A percentile compares a stretch with the other conserved stretches of the same genome.
These are phyloP conservation scores for Lactarius psammicola DNA, from an alignment of 768 basidiomycete genomes.

Conservation along the genomic window DNA sequence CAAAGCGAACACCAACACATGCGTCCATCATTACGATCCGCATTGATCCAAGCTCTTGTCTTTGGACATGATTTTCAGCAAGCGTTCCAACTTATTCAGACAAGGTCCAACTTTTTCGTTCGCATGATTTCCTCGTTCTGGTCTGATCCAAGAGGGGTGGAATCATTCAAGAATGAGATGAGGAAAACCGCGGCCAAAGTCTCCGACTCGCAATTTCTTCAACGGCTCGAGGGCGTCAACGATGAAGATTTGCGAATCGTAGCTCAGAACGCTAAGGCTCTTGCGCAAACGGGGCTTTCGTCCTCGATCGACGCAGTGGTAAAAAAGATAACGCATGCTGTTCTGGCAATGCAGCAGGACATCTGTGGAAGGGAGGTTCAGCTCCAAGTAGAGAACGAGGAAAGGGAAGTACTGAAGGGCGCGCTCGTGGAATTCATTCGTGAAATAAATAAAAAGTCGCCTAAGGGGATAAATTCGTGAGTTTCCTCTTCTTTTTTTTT, in stretches of 20 bases:
- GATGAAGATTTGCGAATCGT: constrained; percentile 3
- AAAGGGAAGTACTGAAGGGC: background rate
- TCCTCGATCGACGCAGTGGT: constrained; percentile 8
- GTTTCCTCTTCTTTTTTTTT: background rate
- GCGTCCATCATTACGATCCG: background rate
- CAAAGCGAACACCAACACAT: background rate
- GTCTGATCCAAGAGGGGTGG: background rate
- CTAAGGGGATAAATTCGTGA: constrained; percentile 8
- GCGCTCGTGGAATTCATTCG: constrained; percentile 9
- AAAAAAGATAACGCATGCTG: background rate
- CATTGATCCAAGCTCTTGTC: constrained; percentile 5
- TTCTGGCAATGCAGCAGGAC: constrained; percentile 15
- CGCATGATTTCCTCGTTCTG: background rate
- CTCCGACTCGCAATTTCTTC: constrained; percentile 19
- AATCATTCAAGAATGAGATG: constrained; percentile 8
- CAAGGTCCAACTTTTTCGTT: background rate
- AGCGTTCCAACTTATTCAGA: background rate
- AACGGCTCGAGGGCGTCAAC: background rate
- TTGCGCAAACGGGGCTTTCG: constrained; percentile 4
- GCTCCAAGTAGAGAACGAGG: constrained; percentile 7
- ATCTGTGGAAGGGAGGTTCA: background rate
- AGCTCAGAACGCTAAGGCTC: background rate
- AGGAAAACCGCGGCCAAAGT: background rate
- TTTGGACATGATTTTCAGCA: background rate
- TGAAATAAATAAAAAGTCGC: background rate